These are phyloP conservation scores for Termitomyces sp. DNA, from an alignment of 768 basidiomycete genomes.

Conservation along the genomic window DNA sequence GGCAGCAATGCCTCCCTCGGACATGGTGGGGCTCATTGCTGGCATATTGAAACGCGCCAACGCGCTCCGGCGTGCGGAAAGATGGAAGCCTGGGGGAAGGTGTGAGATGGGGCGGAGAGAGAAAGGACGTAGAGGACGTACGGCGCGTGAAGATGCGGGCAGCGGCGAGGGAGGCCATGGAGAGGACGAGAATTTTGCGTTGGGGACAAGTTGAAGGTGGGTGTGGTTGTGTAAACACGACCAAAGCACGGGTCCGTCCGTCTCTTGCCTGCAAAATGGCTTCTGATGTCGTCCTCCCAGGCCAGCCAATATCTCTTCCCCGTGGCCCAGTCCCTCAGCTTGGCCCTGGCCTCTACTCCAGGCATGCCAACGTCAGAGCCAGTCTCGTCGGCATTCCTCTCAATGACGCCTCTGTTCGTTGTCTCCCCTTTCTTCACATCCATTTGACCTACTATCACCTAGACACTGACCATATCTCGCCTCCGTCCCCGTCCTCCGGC, in stretches of 20 bases:
- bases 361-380: slow-evolving; percentile 63
- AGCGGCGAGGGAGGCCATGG: slow-evolving; percentile 59
- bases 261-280: slow-evolving; percentile 20
- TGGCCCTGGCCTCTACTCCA: slow-evolving; percentile 64
- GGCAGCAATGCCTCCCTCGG: slow-evolving; percentile 94
- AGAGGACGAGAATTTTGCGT: slow-evolving; percentile 24
- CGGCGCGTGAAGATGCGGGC: slow-evolving; percentile 64
- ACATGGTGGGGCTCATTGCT: slow-evolving; percentile 99
- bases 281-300: slow-evolving; percentile 54
- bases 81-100: slow-evolving; percentile 61
- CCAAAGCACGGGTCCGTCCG: slow-evolving; percentile 27
- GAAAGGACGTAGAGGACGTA: slow-evolving; percentile 27
- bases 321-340: slow-evolving; percentile 52
- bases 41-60: slow-evolving; percentile 92
- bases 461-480: slow-evolving; percentile 64
- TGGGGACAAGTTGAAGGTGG: slow-evolving; percentile 19
- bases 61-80: slow-evolving; percentile 73
- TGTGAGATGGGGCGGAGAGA: not conserved
- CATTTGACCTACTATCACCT: slow-evolving; percentile 18
- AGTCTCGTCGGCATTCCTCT: slow-evolving; percentile 65
- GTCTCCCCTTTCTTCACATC: slow-evolving; percentile 20
- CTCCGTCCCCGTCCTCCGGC: slow-evolving; percentile 71
- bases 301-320: slow-evolving; percentile 67
- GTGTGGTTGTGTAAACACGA: slow-evolving; percentile 26
- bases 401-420: slow-evolving; percentile 65